Evolutionary conservation across 176 grass and related monocot species (phyloP), one percentile per base, ranked within the genome.

Genomic region (Pontederia paniculata): DNA sequence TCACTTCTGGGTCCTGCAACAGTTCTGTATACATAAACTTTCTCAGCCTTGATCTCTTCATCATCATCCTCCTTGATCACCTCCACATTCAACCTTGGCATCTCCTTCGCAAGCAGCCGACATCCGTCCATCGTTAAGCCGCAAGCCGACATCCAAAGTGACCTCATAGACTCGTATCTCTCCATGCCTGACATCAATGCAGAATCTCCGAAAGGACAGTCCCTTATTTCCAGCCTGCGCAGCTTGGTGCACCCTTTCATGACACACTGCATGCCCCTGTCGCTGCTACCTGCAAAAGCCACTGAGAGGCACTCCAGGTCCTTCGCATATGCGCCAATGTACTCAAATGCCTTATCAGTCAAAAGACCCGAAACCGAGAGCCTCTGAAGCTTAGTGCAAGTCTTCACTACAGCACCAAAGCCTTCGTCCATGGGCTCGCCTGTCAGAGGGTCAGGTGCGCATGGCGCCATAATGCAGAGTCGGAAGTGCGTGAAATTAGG

Each of bases 71-170:
- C 57, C 57, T 65, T 83, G 22, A 94, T 94, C 9, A 84, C 80
- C 66, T 94, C 88, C 25, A 94, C 84, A 20, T 80, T 79, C 74
- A 94, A 68, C 62, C 74, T 66, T n/a, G 78, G 80, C 68, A 78
- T 88, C 48, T 70, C 70, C 57, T 60, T 69, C 17, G 88, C 88
- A 45, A 94, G 76, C 50, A 80, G 70, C 63, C 57, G 75, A 66
- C 88, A 94, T 0, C 83, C 84, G 44, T 64, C 81, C 71, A 81
- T 75, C n/a, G 88, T 81, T 48, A 88, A 62, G 50, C 55, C 81
- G 83, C 88, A 94, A 9, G 83, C 76, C 43, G 86, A 88, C 88
- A 94, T 94, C 88, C 88, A 94, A 21, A 94, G 72, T 61, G 82
- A 94, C 59, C 88, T 88, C 88, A 94, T 94, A 48, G 79, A 80